phyloP scores from a whole-genome alignment of 495 filamentous ascomycete genomes.

The Penicillium herquei region DNA sequence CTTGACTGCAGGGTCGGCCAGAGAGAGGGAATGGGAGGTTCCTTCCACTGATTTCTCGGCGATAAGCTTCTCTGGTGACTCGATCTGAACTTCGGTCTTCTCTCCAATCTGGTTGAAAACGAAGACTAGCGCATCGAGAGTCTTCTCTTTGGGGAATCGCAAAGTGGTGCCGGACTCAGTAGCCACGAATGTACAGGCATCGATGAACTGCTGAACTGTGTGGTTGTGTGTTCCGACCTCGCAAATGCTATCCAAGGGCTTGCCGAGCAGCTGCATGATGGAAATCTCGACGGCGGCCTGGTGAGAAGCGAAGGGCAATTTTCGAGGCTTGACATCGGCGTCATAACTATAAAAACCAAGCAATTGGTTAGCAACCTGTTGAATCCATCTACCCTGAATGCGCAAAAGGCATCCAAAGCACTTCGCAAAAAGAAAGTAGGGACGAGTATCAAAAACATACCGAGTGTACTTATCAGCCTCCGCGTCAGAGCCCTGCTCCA shows the following conservation, averaged over 20 bases:
- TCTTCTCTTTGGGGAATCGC: slow-evolving; percentile 30
- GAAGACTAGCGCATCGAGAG: slow-evolving; percentile 32
- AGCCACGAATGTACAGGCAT: slow-evolving; percentile 13
- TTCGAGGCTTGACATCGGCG: slow-evolving; percentile 3
- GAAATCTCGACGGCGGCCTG: slow-evolving; percentile 49
- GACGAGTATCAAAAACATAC: slow-evolving; percentile 16
- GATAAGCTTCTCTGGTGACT: slow-evolving; percentile 13
- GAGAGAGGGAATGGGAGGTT: slow-evolving; percentile 36
- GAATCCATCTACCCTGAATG: background rate
- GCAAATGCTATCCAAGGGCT: slow-evolving; percentile 29
- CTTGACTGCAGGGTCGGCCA: slow-evolving; percentile 60
- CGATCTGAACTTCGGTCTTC: slow-evolving; percentile 13
- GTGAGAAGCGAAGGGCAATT: slow-evolving; percentile 30
- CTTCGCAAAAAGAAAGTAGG: background rate
- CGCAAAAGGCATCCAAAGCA: background rate
- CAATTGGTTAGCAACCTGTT: slow-evolving; percentile 10
- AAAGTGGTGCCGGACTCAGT: slow-evolving; percentile 24
- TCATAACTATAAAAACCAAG: slow-evolving; percentile 16
- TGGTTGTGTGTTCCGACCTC: slow-evolving; percentile 30
- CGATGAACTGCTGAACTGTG: slow-evolving; percentile 24
- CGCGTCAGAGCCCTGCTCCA: background rate
- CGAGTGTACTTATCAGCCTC: slow-evolving; percentile 14
- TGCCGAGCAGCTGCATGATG: slow-evolving; percentile 36
- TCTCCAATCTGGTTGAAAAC: slow-evolving; percentile 42
- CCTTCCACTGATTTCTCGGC: slow-evolving; percentile 9